Evolutionary conservation across 108 stramenopile species (phyloP), one percentile per base, ranked within the genome.

Genomic region (Cyclotella sp.): DNA sequence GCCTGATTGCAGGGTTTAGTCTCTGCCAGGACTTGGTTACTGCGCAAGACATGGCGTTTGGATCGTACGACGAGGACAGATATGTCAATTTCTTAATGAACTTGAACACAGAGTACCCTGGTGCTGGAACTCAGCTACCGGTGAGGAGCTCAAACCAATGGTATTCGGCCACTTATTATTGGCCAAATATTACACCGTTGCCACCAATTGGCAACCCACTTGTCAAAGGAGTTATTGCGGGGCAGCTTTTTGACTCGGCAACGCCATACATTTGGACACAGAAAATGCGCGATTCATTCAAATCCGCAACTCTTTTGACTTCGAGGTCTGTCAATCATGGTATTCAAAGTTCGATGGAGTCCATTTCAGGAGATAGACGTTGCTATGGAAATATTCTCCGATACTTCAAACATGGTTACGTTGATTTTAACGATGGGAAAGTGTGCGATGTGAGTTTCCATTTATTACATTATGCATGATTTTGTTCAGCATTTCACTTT

Each of bases 231-330:
- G 46, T 71, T 22, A 45, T 71, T 46, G 58, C 70, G 10, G 70
- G 70, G 11, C 70, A 71, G 70, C 42, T 71, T 4, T 71, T 53
- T 29, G 70, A 71, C 21, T 58, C 70, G 6, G 57, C 41, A 3
- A 71, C 70, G 1, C 58, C 70, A 9, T 71, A 71, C 28, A 59
- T 71, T 46, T 71, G 70, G 58, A 71, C 70, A 15, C 70, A 71
- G 58, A 71, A 71, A 46, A 71, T 71, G 70, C 41, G 70, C 12
- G 70, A 60, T 15, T 10, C 26, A 14, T 71, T 71, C 44, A 59
- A 59, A 46, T 45, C 43, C 10, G 43, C 70, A 60, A 71, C 55
- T 29, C 58, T 71, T 15, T n/a, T 71, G n/a, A 60, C 70, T 46
- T 71, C 70, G 2, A 16, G 70, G 0, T 71, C 70, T 2, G 70